phyloP scores from a whole-genome alignment of 306 rosid genomes.

The Trifolium subterraneum region DNA sequence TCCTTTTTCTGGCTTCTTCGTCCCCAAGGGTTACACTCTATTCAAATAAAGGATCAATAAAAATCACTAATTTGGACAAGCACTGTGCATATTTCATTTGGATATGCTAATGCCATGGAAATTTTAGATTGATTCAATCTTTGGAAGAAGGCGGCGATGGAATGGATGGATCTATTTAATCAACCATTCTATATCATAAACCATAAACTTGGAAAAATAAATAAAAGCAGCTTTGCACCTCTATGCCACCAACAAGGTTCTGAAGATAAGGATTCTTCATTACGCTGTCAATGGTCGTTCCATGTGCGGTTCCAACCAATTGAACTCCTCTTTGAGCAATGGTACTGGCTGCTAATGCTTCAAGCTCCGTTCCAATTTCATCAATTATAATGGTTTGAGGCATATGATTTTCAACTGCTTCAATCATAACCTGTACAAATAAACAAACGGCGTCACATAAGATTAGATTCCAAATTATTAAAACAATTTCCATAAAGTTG shows the following conservation, averaged over 20 bases:
- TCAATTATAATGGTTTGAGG: conserved; percentile 93
- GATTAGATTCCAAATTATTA: neutral
- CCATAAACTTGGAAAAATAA: conserved; percentile 31
- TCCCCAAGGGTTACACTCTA: conserved; percentile 99
- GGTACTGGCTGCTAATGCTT: conserved; percentile 99
- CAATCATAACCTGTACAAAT: conserved; percentile 85
- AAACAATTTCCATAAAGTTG: conserved; percentile 8
- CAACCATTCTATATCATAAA: conserved; percentile 10
- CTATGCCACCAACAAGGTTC: conserved; percentile 96
- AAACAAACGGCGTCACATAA: conserved; percentile 11
- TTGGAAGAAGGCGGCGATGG: neutral
- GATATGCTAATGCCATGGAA: conserved; percentile 2
- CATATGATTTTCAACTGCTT: conserved; percentile 99
- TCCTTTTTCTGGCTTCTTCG: conserved; percentile 95
- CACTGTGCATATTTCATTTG: conserved; percentile 33
- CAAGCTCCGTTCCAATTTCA: conserved; percentile 98
- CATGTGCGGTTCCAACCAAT: conserved; percentile 97
- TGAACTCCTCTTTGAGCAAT: conserved; percentile 99
- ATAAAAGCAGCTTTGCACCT: conserved; percentile 60
- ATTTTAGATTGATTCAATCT: conserved; percentile 8
- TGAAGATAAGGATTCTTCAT: conserved; percentile 90
- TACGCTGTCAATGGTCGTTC: conserved; percentile 87
- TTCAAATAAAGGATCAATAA: conserved; percentile 45
- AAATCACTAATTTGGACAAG: conserved; percentile 35
- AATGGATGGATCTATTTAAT: neutral